A percentile compares a stretch with the other conserved stretches of the same genome.
Evolutionary conservation across 164 flowering plant species (phyloP).

Genomic region (Protea cynaroides): DNA sequence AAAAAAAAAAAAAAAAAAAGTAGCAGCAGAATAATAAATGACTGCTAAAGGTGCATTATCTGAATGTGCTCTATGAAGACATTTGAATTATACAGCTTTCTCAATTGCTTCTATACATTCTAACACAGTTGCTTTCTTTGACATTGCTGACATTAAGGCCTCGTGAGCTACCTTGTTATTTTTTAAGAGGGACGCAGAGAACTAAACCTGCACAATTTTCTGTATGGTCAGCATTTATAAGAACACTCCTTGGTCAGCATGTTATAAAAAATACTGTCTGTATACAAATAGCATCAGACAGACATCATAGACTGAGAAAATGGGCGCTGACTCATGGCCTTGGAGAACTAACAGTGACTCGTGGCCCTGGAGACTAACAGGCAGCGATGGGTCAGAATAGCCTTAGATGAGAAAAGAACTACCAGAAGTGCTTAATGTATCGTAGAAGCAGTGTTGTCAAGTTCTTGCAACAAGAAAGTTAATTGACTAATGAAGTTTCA

Average conservation of each 20-base stretch:
- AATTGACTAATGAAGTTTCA: not conserved
- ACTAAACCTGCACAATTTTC: slow-evolving; percentile 53
- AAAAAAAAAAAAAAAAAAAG: too few species aligned
- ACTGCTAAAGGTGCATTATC: too few species aligned
- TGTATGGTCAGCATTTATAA: not conserved
- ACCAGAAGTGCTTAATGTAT: too few species aligned
- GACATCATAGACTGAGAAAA: not conserved
- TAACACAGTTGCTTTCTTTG: slow-evolving; percentile 60
- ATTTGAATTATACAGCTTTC: slow-evolving; percentile 31
- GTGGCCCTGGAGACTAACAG: too few species aligned
- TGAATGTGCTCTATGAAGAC: not conserved
- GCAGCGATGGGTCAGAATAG: too few species aligned
- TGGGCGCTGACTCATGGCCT: too few species aligned
- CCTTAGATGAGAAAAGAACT: too few species aligned
- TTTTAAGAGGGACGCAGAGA: slow-evolving; percentile 73
- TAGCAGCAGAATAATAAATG: too few species aligned
- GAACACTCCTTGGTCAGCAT: not conserved
- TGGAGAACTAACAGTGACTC: too few species aligned
- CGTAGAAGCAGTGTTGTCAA: too few species aligned
- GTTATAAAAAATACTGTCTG: not conserved
- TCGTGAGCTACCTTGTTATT: slow-evolving; percentile 61
- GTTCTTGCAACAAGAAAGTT: too few species aligned
- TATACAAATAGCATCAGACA: too few species aligned
- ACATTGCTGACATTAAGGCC: slow-evolving; percentile 71
- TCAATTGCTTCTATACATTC: slow-evolving; percentile 88